Evolutionary conservation across 1,284 basidiomycete species (phyloP).

Genomic region (Ustilago cynodontis): DNA sequence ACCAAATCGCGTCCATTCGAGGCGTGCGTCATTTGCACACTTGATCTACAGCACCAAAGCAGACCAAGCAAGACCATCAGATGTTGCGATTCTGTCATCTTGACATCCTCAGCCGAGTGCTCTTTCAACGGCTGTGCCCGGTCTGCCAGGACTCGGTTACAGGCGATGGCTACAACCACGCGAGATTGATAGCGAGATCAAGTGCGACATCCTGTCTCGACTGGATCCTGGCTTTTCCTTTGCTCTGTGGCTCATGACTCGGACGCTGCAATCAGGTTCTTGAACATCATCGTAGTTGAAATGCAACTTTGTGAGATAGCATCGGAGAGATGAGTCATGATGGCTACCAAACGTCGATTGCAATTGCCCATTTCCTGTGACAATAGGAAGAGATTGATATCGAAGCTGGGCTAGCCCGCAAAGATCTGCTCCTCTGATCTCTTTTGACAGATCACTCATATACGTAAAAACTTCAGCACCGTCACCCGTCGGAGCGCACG

Average conservation of each 20-base stretch:
- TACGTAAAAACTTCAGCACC: not conserved
- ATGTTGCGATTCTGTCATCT: not conserved
- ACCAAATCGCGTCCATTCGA: not conserved
- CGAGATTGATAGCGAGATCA: conserved; percentile 1
- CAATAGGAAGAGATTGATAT: not conserved
- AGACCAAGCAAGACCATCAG: not conserved
- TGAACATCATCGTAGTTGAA: no score
- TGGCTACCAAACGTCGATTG: not conserved
- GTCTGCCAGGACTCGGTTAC: not conserved
- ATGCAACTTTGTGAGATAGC: not conserved
- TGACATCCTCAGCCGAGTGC: not conserved
- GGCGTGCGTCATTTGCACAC: not conserved
- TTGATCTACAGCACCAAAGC: not conserved
- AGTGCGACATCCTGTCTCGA: not conserved
- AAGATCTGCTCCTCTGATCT: conserved; percentile 4
- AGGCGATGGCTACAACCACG: not conserved
- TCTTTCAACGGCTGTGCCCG: not conserved
- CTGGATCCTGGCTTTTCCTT: not conserved
- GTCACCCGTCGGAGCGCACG: not conserved
- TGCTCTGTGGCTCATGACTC: conserved; percentile 1
- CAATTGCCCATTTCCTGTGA: not conserved
- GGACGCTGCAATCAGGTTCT: no score
- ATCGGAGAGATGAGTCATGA: conserved; percentile 9
- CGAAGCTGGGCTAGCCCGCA: not conserved
- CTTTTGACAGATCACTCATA: conserved; percentile 1